Evolutionary conservation across 164 flowering plant genomes (phyloP).

Genomic region (Protea cynaroides): DNA sequence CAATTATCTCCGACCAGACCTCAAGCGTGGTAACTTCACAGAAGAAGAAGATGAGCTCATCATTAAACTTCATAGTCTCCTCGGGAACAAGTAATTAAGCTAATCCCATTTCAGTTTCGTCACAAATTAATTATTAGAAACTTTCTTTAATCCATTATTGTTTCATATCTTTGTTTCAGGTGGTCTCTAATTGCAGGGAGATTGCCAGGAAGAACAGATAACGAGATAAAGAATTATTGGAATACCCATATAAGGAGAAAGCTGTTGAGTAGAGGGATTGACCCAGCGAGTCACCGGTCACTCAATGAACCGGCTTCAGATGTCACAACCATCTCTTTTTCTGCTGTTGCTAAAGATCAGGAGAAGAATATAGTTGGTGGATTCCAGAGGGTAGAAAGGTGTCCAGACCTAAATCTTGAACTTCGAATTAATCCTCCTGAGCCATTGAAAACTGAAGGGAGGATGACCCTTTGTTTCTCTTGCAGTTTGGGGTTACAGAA

Average conservation of each 20-base stretch:
- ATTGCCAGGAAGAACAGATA: slow-evolving; percentile 80
- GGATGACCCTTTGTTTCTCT: slow-evolving; percentile 38
- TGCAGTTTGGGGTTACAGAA: slow-evolving; percentile 69
- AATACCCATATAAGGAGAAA: slow-evolving; percentile 83
- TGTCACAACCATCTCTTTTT: slow-evolving; percentile 43
- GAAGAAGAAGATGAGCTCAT: slow-evolving; percentile 95
- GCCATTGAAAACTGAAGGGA: slow-evolving; percentile 29
- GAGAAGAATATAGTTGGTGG: slow-evolving; percentile 6
- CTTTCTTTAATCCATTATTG: too few relatives aligned
- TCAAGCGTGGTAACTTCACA: slow-evolving; percentile 90
- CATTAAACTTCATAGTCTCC: slow-evolving; percentile 89
- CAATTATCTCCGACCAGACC: slow-evolving; percentile 89
- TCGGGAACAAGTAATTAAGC: slow-evolving; percentile 83
- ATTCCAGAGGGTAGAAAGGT: too few relatives aligned
- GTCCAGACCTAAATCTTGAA: slow-evolving; percentile 80
- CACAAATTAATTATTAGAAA: background rate
- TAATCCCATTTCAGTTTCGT: background rate
- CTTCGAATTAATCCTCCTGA: slow-evolving; percentile 77
- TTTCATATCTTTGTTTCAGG: slow-evolving; percentile 7
- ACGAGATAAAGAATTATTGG: slow-evolving; percentile 90
- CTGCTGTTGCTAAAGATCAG: slow-evolving; percentile 23
- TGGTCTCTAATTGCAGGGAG: slow-evolving; percentile 65
- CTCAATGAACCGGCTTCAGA: slow-evolving; percentile 42
- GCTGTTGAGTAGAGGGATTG: slow-evolving; percentile 73
- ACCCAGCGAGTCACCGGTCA: slow-evolving; percentile 67